These are phyloP conservation scores for Phialemoniopsis sp. DNA, from an alignment of 2,329 filamentous ascomycete species.

Conservation along the genomic window DNA sequence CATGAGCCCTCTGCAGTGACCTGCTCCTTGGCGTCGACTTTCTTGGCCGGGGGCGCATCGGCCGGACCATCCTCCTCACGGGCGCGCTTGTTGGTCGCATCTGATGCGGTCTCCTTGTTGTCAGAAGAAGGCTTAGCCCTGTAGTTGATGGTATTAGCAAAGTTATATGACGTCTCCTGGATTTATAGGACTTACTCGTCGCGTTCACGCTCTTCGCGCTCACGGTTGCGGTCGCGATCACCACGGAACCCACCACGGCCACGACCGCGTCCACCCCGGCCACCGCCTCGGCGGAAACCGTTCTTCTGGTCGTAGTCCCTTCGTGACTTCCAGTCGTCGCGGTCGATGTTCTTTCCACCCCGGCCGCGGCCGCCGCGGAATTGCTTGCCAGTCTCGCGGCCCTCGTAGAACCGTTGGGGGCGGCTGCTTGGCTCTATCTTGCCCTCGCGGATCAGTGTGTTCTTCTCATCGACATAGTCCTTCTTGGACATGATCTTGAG, in stretches of 20 bases:
- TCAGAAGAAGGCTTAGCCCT: conserved; percentile 23
- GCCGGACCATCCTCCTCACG: conserved; percentile 41
- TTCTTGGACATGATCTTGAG: conserved; percentile 84
- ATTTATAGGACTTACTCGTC: conserved; percentile 22
- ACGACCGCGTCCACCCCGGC: conserved; percentile 31
- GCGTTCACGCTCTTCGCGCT: conserved; percentile 18
- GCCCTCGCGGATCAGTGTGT: conserved; percentile 65
- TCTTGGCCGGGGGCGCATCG: conserved; percentile 54
- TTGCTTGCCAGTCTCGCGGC: conserved; percentile 26
- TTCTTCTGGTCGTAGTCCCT: conserved; percentile 58
- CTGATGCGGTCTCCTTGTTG: conserved; percentile 12
- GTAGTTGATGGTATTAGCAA: conserved; percentile 11
- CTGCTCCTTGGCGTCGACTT: conserved; percentile 50
- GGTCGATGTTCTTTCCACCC: conserved; percentile 22
- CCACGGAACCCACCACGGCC: conserved; percentile 37
- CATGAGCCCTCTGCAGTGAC: conserved; percentile 14
- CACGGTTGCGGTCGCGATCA: conserved; percentile 22
- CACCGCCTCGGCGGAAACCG: conserved; percentile 47
- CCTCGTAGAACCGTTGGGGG: conserved; percentile 44
- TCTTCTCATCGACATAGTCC: conserved; percentile 79
- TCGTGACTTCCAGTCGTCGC: conserved; percentile 61
- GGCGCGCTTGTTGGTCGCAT: conserved; percentile 46
- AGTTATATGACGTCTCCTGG: conserved; percentile 8
- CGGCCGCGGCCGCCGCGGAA: conserved; percentile 33
- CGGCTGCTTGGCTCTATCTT: conserved; percentile 56